These are phyloP conservation scores for Bipolaris zeicola DNA, from an alignment of 2,329 filamentous ascomycete genomes.

Conservation along the genomic window DNA sequence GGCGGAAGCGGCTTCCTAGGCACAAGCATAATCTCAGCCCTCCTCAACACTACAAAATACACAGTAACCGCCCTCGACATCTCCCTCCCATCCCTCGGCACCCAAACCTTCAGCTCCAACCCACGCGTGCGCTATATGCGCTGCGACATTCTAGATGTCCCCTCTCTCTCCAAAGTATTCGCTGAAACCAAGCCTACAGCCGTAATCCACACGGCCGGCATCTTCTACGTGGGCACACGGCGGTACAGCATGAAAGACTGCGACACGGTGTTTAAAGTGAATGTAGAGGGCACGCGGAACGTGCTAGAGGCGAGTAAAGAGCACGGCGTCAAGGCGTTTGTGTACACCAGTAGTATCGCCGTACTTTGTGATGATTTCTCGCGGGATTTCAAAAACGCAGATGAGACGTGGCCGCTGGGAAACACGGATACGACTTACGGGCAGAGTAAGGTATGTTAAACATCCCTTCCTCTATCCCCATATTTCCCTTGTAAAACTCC, in stretches of 20 bases:
- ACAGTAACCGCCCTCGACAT: conserved; percentile 50
- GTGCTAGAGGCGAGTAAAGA: conserved; percentile 75
- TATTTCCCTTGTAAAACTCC: background rate
- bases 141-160: conserved; percentile 48
- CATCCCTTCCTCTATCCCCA: background rate
- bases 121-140: conserved; percentile 41
- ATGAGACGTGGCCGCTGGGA: conserved; percentile 81
- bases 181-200: conserved; percentile 72
- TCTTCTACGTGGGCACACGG: conserved; percentile 46
- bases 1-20: conserved; percentile 58
- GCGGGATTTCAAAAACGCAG: conserved; percentile 79
- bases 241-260: conserved; percentile 49
- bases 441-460: conserved; percentile 73
- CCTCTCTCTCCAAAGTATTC: conserved; percentile 56
- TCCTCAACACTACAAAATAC: conserved; percentile 47
- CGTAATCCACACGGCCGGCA: conserved; percentile 84
- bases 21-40: conserved; percentile 47
- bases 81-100: conserved; percentile 43
- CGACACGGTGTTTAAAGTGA: conserved; percentile 75
- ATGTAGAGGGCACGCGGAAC: conserved; percentile 82
- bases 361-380: conserved; percentile 79
- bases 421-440: conserved; percentile 79
- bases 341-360: conserved; percentile 90
- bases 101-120: conserved; percentile 24
- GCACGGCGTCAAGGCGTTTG: conserved; percentile 75